These are phyloP conservation scores for Stagonosporopsis tanaceti DNA, from an alignment of 2,329 filamentous ascomycete species.

Conservation along the genomic window DNA sequence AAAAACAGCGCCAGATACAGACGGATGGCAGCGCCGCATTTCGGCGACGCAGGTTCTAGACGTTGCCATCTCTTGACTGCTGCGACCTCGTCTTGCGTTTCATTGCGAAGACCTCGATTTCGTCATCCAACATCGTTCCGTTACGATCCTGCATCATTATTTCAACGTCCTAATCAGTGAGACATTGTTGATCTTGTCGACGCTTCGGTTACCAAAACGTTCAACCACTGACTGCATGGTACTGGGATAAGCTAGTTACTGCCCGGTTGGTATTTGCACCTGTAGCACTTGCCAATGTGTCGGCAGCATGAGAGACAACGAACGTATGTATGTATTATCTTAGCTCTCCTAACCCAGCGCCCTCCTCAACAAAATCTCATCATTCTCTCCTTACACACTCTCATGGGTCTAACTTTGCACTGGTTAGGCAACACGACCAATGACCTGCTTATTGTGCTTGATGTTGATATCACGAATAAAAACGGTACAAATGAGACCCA, in stretches of 20 bases:
- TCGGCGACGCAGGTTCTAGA: neutral
- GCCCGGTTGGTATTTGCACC: neutral
- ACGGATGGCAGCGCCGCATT: slow-evolving; percentile 1
- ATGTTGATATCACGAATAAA: slow-evolving; percentile 59
- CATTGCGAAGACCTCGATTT: neutral
- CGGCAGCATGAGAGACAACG: neutral
- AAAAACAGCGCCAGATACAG: neutral
- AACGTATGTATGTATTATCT: neutral
- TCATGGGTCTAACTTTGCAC: neutral
- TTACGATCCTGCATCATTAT: too few species aligned
- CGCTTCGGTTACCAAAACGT: too few species aligned
- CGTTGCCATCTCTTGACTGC: neutral
- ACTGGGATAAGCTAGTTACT: neutral
- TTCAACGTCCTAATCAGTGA: too few species aligned
- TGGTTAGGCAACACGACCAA: slow-evolving; percentile 53
- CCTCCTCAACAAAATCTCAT: neutral
- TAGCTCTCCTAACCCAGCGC: neutral
- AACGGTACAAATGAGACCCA: slow-evolving; percentile 50
- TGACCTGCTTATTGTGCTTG: slow-evolving; percentile 52
- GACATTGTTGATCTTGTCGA: too few species aligned
- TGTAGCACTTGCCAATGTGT: neutral
- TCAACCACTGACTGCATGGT: neutral
- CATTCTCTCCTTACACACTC: neutral
- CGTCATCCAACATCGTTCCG: too few species aligned
- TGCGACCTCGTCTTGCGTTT: neutral